Percentiles rank a stretch among this genome's conserved stretches.
Conservation (phyloP, 176 grass and related monocot genomes). For the Oryza rufipogon region DNA sequence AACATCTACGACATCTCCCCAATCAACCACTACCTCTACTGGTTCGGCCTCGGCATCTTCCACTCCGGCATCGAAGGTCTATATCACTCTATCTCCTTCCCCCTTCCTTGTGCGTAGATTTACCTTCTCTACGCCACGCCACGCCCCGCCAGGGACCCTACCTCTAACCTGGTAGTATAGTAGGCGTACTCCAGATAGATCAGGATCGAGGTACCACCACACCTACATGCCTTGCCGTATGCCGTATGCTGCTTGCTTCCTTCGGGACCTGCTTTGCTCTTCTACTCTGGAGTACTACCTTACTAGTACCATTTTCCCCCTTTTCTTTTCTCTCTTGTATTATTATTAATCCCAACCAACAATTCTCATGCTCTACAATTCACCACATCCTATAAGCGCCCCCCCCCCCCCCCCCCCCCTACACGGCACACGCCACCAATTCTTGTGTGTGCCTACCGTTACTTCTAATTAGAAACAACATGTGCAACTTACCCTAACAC, state of each 20-base stretch:
- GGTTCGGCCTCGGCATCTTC: constrained; percentile 94
- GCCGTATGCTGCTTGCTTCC: neutral
- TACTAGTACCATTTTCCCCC: too few relatives aligned
- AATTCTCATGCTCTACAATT: neutral
- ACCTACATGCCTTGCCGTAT: neutral
- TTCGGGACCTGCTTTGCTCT: neutral
- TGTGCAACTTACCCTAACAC: neutral
- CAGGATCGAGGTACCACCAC: neutral
- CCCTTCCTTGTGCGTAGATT: neutral
- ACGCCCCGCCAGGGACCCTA: too few relatives aligned
- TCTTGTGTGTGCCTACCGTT: neutral
- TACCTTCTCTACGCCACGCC: neutral
- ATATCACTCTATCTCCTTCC: too few relatives aligned
- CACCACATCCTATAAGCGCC: neutral
- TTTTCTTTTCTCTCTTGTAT: too few relatives aligned
- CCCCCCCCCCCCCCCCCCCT: too few relatives aligned
- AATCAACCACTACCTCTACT: constrained; percentile 91
- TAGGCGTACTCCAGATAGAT: too few relatives aligned
- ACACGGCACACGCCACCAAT: neutral
- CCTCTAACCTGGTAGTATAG: too few relatives aligned
- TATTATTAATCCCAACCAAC: neutral
- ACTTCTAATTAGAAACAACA: neutral
- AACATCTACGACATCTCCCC: constrained; percentile 97
- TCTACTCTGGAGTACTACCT: neutral
- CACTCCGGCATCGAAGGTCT: constrained; percentile 92